A percentile compares a stretch with the other conserved stretches of the same genome.
phyloP scores from a whole-genome alignment of 495 filamentous ascomycete genomes.

The Darksidea phi region DNA sequence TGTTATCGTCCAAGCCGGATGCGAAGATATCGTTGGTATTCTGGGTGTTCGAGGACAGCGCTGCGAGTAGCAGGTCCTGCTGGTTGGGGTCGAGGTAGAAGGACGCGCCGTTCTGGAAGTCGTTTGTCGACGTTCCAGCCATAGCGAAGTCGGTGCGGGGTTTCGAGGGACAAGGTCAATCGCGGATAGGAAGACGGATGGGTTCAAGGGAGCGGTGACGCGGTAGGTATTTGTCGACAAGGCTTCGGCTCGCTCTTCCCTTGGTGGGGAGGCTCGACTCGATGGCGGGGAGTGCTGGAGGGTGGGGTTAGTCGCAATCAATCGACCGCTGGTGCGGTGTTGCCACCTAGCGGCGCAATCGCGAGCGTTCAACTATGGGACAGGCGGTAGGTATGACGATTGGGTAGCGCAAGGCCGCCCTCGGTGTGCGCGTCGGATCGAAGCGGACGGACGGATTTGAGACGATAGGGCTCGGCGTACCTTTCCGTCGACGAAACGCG shows the following conservation, averaged over 20 bases:
- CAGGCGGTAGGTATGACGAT: constrained; percentile 3
- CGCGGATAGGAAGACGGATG: background rate
- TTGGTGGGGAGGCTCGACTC: background rate
- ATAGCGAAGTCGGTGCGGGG: constrained; percentile 31
- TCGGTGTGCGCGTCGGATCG: constrained; percentile 4
- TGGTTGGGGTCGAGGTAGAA: constrained; percentile 76
- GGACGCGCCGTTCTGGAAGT: constrained; percentile 33
- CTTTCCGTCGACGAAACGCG: constrained; percentile 8
- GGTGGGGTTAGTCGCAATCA: background rate
- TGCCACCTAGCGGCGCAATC: background rate
- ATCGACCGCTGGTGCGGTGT: background rate
- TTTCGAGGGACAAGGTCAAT: constrained; percentile 5
- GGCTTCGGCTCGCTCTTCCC: no score
- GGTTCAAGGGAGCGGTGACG: background rate
- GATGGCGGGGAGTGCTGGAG: no score
- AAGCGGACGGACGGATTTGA: constrained; percentile 23
- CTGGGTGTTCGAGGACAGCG: constrained; percentile 75
- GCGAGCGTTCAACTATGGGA: background rate
- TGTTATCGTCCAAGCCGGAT: background rate
- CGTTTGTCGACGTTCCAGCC: constrained; percentile 33
- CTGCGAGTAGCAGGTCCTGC: constrained; percentile 82
- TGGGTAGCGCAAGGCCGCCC: background rate
- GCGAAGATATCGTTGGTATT: constrained; percentile 20
- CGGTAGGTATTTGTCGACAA: background rate
- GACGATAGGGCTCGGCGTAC: constrained; percentile 10